phyloP scores from a whole-genome alignment of 331 rosid genomes.

The Rosa hybrid region DNA sequence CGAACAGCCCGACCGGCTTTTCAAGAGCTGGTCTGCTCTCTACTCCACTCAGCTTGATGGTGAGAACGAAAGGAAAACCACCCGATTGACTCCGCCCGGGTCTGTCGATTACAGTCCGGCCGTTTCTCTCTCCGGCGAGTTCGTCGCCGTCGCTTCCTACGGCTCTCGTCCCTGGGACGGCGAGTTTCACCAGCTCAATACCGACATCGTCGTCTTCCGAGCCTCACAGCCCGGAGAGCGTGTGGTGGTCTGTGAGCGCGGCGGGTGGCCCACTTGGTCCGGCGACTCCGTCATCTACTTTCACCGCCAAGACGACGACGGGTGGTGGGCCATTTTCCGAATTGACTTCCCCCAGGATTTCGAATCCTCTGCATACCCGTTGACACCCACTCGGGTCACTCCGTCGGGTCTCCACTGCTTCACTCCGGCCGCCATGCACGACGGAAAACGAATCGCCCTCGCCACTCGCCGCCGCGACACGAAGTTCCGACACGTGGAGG shows the following conservation, averaged over 20 bases:
- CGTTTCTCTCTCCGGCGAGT: conserved; percentile 51
- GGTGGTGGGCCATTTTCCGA: conserved; percentile 85
- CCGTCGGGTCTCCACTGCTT: conserved; percentile 80
- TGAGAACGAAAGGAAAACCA: neutral
- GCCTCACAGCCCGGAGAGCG: conserved; percentile 43
- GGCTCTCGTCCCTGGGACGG: conserved; percentile 64
- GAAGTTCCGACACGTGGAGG: conserved; percentile 62
- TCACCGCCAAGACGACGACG: conserved; percentile 63
- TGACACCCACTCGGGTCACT: conserved; percentile 48
- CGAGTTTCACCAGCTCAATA: conserved; percentile 61
- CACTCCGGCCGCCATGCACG: conserved; percentile 72
- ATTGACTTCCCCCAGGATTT: conserved; percentile 37
- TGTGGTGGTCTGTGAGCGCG: conserved; percentile 38
- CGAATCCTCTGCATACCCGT: neutral
- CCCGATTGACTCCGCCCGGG: conserved; percentile 54
- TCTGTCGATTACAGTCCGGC: conserved; percentile 70
- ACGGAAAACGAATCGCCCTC: conserved; percentile 53
- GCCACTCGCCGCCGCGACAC: conserved; percentile 61
- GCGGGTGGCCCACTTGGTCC: conserved; percentile 98
- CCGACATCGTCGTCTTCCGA: conserved; percentile 57
- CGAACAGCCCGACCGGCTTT: conserved; percentile 36
- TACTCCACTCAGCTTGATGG: conserved; percentile 36
- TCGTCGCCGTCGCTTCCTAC: conserved; percentile 74
- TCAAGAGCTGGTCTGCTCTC: conserved; percentile 61
- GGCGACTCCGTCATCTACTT: conserved; percentile 59